Base-by-base conservation (phyloP, 345 rosid genomes). In the Clarkia xantiana region DNA sequence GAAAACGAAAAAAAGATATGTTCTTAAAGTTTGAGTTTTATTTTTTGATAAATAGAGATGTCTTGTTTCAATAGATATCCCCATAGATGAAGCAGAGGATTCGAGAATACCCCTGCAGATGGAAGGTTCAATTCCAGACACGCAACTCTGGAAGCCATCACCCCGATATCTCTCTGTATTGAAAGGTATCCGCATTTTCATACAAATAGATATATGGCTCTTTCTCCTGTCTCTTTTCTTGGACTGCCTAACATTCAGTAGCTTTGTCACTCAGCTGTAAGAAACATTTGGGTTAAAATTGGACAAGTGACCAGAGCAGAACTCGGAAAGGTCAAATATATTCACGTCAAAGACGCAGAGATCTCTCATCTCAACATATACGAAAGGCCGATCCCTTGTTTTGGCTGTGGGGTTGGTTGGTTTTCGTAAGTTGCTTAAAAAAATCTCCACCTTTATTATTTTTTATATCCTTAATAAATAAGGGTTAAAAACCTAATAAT, bases 371-470 rank as follows among this genome's bases (percentile, higher is more conserved):
- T 56, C 17, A 91, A 91, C 49, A 34, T 68, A 40, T 90, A 74
- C 42, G 95, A 86, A 69, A 86, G 79, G 54, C 95, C 88, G 40
- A 88, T 90, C 47, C 97, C 95, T 0, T 90, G 95, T 72, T 90
- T 90, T 68, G 94, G 94, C 34, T 90, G 97, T 67, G 95, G 97
- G 51, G 58, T 86, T 41, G 97, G 97, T 63, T 90, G 97, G 97
- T 90, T 90, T 63, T 82, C 77, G 97, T 86, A 59, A 90, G 97
- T 79, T 53, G 42, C 63, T 52, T 43, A 64, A 40, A 40, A 54
- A 38, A 19, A 50, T 14, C 40, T 39, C 36, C 36, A 29, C 36
- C 11, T 29, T 55, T 49, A 13, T 2, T 6, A 5, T 17, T 11
- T 22, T 55, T 42, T 18, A 10, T 5, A 9, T 25, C 11, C 36